A percentile compares a stretch with the other conserved stretches of the same genome.
Conservation (phyloP, 2,329 filamentous ascomycete genomes). For the Colletotrichum sp. region DNA sequence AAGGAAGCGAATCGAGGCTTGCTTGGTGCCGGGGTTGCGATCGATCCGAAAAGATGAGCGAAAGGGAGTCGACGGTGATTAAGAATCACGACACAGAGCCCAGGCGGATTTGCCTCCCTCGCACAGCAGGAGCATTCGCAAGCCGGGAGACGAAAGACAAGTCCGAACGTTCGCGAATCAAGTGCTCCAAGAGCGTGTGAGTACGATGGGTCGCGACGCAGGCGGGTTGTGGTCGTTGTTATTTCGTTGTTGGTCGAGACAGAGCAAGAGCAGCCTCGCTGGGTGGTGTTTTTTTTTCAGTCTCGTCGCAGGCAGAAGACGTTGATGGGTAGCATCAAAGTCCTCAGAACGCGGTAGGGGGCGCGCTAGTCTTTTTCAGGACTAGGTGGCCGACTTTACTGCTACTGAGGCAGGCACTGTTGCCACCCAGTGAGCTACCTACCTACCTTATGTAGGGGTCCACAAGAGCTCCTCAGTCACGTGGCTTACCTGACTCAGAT, state of each 20-base stretch:
- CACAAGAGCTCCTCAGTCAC: background rate
- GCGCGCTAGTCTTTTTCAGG: constrained; percentile 1
- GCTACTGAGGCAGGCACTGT: background rate
- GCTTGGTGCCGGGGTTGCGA: background rate
- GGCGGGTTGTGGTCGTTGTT: background rate
- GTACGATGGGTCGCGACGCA: background rate
- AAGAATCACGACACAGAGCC: constrained; percentile 17
- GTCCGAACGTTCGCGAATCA: background rate
- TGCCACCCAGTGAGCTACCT: background rate
- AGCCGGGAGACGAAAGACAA: background rate
- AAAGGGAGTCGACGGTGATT: constrained; percentile 6
- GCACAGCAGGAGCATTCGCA: constrained; percentile 10
- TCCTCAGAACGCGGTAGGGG: background rate
- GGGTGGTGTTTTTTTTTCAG: background rate
- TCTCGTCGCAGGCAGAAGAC: background rate
- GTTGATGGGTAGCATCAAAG: background rate
- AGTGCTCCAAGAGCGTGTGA: background rate
- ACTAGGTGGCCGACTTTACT: background rate
- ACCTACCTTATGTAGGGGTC: background rate
- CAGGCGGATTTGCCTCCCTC: constrained; percentile 12
- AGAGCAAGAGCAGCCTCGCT: background rate
- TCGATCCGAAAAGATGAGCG: background rate
- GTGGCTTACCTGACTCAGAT: background rate
- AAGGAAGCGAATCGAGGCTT: background rate
- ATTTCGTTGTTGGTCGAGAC: background rate